Base-by-base conservation (phyloP, 1,284 basidiomycete genomes). In the Ceratobasidium sp. region DNA sequence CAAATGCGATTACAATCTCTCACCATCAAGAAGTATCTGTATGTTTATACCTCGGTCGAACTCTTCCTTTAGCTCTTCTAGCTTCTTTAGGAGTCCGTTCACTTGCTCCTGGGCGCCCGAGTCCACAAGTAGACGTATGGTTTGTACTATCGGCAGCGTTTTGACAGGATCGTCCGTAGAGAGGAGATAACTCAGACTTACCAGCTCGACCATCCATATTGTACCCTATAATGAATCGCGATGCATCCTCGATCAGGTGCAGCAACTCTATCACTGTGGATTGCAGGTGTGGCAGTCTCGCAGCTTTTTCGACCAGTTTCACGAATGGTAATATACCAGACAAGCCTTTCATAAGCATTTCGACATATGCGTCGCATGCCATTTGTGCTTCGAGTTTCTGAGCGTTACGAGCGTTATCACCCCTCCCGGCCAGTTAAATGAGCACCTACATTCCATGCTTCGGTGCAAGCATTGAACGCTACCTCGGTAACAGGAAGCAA, bases 231-330 rank as follows among this genome's bases (percentile, higher is more conserved):
- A 58, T 37, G 27, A 58, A 71, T 31, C 29, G 53, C 7, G 54
- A 59, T 4, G 54, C 53, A 22, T 71, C 66, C n/a, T 71, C 66
- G 24, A 71, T 41, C 14, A 71, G 54, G 22, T 31, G 7, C 54
- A 29, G 14, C 13, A 71, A 29, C 2, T 2, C 41, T 48, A 3
- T 22, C 8, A 71, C 31, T 14, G 11, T 34, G 2, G 27, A 3
- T 14, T 46, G 14, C 2, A 68, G 65, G 22, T 68, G n/a, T 1
- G 22, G 46, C 4, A 54, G 51, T 11, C 22, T 43, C 9, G 51
- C 65, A 7, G 9, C 9, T 1, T 56, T 16, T 6, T 58, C 24
- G 4, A 56, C 65, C 7, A 16, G 5, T 1, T 68, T n/a, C 9
- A 43, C 34, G 16, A 8, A 22, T 29, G 65, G 65, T 8, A 68